Evolutionary conservation across 2,329 filamentous ascomycete species (phyloP), one percentile per base, ranked within the genome.

Genomic region (Colletotrichum truncatum): DNA sequence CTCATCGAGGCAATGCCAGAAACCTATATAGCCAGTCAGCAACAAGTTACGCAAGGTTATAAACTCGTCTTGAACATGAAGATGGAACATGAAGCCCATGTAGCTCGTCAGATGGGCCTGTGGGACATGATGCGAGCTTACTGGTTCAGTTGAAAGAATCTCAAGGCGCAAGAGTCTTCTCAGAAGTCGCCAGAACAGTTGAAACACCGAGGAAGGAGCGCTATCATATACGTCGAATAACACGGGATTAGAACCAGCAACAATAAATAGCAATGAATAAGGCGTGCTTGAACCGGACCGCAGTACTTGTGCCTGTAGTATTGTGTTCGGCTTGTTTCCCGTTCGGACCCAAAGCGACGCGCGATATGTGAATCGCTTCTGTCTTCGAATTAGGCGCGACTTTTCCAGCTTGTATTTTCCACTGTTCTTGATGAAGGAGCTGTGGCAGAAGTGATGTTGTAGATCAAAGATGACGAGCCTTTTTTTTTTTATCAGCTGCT

Each of bases 1-100:
- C 7, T 74, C 69, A 72, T 87, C 85, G 54, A 88, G 76, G 12
- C 69, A 68, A 6, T 70, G 64, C 85, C 85, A 88, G 11, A 73
- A 73, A 1, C 74, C 69, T 11, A 77, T 65, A 80, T 0, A 86
- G 86, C 86, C 85, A 88, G 48, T 72, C 71, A 7, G 72, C 23
- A 80, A 82, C 2, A 82, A 76, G 72, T 85, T 87, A 74, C 84
- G 87, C 5, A 30, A 23, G 18, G 25, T 3, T 46, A 14, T 23
- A 14, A 16, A 7, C 38, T 14, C 12, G 43, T 10, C 21, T n/a
- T 51, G 46, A 30, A 4, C 3, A 23, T 9, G 11, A 14, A 38
- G 39, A 56, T 3, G 53, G 10, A n/a, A n/a, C n/a, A 8, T 5
- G 38, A 18, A 38, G 9, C 18, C 53, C 4, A 55, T 26, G 38